Percentiles rank a stretch among this genome's conserved stretches.
Evolutionary conservation across 768 basidiomycete genomes (phyloP).

Genomic region (Artomyces pyxidatus): DNA sequence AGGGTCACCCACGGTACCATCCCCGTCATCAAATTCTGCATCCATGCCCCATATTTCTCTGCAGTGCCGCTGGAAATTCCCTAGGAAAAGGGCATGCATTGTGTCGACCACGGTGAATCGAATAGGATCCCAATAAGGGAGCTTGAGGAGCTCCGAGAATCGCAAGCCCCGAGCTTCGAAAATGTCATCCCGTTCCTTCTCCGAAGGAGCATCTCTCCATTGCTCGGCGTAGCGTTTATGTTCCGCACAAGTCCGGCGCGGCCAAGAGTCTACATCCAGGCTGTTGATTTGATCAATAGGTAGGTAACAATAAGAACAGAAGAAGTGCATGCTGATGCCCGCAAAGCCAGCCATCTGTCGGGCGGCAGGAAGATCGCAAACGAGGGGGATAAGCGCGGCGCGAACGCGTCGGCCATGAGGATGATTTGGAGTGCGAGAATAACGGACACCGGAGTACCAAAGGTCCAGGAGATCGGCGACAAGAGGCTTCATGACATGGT

Average conservation of each 20-base stretch:
- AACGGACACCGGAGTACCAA: slow-evolving; percentile 27
- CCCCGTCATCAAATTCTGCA: not conserved
- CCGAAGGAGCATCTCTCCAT: slow-evolving; percentile 16
- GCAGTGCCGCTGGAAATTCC: slow-evolving; percentile 19
- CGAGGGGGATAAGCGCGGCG: not conserved
- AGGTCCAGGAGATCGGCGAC: slow-evolving; percentile 28
- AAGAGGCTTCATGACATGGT: slow-evolving; percentile 31
- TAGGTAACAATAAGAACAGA: not conserved
- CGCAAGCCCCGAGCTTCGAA: slow-evolving; percentile 18
- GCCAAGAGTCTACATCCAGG: not conserved
- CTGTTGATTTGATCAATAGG: not conserved
- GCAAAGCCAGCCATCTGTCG: not conserved
- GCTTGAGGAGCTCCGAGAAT: slow-evolving; percentile 21
- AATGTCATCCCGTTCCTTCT: slow-evolving; percentile 4
- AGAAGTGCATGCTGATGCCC: not conserved
- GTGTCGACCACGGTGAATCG: slow-evolving; percentile 21
- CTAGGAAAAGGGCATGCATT: slow-evolving; percentile 25
- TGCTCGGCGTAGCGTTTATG: slow-evolving; percentile 4
- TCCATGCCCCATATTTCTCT: slow-evolving; percentile 11
- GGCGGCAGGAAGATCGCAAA: not conserved
- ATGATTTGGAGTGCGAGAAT: slow-evolving; percentile 18
- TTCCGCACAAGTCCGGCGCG: not conserved
- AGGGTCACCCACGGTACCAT: too few relatives aligned
- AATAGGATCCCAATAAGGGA: slow-evolving; percentile 26
- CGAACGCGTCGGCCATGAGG: not conserved